A percentile compares a stretch with the other conserved stretches of the same genome.
phyloP scores from a whole-genome alignment of 441 rosid genomes.

The Pelargonium myrrhifolium region DNA sequence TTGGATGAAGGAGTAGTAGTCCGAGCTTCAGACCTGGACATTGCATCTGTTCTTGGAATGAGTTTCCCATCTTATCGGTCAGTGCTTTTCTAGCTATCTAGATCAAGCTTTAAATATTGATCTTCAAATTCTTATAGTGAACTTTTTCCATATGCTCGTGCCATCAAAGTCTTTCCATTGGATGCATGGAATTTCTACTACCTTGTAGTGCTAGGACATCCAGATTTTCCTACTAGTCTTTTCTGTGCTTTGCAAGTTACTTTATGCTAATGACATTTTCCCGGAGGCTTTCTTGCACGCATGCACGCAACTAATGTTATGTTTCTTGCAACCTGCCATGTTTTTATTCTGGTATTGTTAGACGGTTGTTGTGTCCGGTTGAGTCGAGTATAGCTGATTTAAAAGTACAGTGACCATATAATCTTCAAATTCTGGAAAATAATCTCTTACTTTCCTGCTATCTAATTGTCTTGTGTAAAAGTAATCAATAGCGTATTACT shows the following conservation, averaged over 20 bases:
- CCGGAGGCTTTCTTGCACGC: too few relatives aligned
- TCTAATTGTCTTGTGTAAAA: too few relatives aligned
- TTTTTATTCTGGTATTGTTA: background rate
- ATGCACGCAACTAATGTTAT: background rate
- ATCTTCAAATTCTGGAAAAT: background rate
- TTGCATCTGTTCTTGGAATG: conserved; percentile 92
- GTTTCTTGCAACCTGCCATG: background rate
- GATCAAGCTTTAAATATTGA: background rate
- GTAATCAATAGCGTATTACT: too few relatives aligned
- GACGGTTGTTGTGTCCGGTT: background rate
- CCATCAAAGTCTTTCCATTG: background rate
- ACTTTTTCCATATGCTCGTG: background rate
- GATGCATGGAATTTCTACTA: background rate
- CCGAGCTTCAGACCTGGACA: conserved; percentile 87
- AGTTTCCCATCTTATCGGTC: conserved; percentile 93
- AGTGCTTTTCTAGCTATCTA: conserved; percentile 20
- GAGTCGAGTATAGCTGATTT: background rate
- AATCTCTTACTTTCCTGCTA: too few relatives aligned
- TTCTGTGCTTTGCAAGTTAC: too few relatives aligned
- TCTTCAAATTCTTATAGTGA: background rate
- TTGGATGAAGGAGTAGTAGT: conserved; percentile 78
- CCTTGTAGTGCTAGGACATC: background rate
- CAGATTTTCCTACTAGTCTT: background rate
- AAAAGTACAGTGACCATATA: background rate
- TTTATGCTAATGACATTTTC: too few relatives aligned